Conservation (phyloP, 345 rosid genomes). For the Acer yangbiense region DNA sequence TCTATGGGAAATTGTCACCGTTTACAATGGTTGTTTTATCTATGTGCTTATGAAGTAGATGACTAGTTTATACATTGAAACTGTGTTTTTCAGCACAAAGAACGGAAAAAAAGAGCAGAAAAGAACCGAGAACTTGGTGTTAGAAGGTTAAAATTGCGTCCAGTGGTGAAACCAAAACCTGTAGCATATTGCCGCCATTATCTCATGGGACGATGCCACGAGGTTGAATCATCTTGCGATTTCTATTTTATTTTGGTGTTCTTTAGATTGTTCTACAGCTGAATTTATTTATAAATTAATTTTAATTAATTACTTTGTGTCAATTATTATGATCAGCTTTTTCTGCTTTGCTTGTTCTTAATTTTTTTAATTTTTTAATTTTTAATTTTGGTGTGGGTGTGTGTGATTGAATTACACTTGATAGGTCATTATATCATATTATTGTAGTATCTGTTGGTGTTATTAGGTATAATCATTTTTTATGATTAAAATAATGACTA, state of each 20-base stretch:
- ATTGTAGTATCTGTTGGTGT: background rate
- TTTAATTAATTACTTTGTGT: background rate
- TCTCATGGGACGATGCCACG: conserved; percentile 75
- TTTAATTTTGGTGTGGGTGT: background rate
- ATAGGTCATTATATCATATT: background rate
- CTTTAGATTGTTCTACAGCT: conserved; percentile 4
- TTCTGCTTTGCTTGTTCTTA: conserved; percentile 5
- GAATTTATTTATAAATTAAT: background rate
- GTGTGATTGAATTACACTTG: background rate
- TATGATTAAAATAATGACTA: background rate
- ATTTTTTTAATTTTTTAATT: background rate
- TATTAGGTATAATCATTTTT: background rate
- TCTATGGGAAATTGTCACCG: background rate
- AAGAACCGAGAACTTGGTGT: conserved; percentile 76
- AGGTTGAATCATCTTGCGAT: conserved; percentile 43
- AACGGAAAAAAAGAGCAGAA: conserved; percentile 75
- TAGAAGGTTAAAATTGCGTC: conserved; percentile 70
- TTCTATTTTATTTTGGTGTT: conserved; percentile 6
- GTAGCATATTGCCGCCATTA: conserved; percentile 69
- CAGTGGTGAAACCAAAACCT: conserved; percentile 60
- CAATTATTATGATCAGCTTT: background rate
- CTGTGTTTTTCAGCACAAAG: conserved; percentile 53
- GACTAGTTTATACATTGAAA: conserved; percentile 7
- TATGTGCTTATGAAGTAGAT: conserved; percentile 7
- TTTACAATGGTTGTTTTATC: background rate